A percentile compares a stretch with the other conserved stretches of the same genome.
Evolutionary conservation across 2,329 filamentous ascomycete genomes (phyloP).

Genomic region (Huntiella savannae): DNA sequence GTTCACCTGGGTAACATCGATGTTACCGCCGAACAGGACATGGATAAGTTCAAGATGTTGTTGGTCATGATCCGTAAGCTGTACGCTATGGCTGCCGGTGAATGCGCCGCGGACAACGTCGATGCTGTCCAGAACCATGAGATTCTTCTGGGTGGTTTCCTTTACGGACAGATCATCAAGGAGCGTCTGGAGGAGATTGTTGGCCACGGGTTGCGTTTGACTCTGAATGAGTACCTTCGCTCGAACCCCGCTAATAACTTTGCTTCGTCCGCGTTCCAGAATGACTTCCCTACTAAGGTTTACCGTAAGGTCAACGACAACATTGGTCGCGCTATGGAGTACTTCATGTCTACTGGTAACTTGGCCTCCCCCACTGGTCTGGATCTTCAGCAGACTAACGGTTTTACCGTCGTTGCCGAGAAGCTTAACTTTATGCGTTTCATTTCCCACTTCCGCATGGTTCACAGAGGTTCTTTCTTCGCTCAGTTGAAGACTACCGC

Average conservation of each 20-base stretch:
- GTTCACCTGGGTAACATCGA: constrained; percentile 77
- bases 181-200: constrained; percentile 86
- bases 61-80: constrained; percentile 94
- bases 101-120: constrained; percentile 85
- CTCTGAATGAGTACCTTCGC: constrained; percentile 38
- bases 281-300: constrained; percentile 61
- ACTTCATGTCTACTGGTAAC: constrained; percentile 93
- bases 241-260: constrained; percentile 49
- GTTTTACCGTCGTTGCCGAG: constrained; percentile 91
- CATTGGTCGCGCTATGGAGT: constrained; percentile 70
- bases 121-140: constrained; percentile 96
- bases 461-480: constrained; percentile 97
- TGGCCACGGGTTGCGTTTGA: constrained; percentile 28
- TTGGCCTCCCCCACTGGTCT: constrained; percentile 77
- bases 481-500: constrained; percentile 94
- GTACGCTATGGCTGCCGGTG: constrained; percentile 79
- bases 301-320: constrained; percentile 74
- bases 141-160: constrained; percentile 75
- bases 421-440: constrained; percentile 98
- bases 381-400: constrained; percentile 84
- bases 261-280: constrained; percentile 54
- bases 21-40: constrained; percentile 66
- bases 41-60: constrained; percentile 83
- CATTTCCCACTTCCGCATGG: constrained; percentile 97
- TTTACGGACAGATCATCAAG: constrained; percentile 92